Conservation (phyloP, 257 asterid species). For the Plantago major region DNA sequence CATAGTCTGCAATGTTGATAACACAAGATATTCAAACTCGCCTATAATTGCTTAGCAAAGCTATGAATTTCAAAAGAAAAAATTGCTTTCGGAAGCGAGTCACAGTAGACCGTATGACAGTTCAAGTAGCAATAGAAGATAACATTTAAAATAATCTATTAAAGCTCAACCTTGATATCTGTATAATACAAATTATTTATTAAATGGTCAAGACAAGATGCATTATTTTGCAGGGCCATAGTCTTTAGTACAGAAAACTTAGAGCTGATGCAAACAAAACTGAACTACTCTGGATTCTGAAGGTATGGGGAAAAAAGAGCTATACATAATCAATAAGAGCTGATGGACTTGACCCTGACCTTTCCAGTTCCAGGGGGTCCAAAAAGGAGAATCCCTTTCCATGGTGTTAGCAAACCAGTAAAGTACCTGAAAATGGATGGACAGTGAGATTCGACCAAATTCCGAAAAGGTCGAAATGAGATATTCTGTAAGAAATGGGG, state of each 20-base stretch:
- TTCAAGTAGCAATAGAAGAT: constrained; percentile 7
- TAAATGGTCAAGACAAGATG: neutral
- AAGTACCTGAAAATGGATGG: constrained; percentile 58
- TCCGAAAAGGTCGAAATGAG: constrained; percentile 8
- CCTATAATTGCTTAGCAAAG: constrained; percentile 8
- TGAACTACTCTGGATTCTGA: neutral
- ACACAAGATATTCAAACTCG: constrained; percentile 1
- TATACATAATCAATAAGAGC: neutral
- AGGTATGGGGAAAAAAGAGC: neutral
- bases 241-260: neutral
- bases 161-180: neutral
- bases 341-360: constrained; percentile 31
- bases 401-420: constrained; percentile 92
- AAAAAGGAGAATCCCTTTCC: constrained; percentile 99
- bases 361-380: constrained; percentile 99
- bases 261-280: neutral
- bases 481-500: constrained; percentile 18
- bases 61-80: neutral
- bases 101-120: neutral
- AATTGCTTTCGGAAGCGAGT: neutral
- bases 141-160: neutral
- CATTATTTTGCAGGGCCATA: neutral
- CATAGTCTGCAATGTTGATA: constrained; percentile 68
- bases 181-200: neutral
- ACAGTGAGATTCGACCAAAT: constrained; percentile 12